Percentiles rank a stretch among this genome's conserved stretches.
Evolutionary conservation across 345 rosid genomes (phyloP).

Genomic region (Mallotus nudiflorus): DNA sequence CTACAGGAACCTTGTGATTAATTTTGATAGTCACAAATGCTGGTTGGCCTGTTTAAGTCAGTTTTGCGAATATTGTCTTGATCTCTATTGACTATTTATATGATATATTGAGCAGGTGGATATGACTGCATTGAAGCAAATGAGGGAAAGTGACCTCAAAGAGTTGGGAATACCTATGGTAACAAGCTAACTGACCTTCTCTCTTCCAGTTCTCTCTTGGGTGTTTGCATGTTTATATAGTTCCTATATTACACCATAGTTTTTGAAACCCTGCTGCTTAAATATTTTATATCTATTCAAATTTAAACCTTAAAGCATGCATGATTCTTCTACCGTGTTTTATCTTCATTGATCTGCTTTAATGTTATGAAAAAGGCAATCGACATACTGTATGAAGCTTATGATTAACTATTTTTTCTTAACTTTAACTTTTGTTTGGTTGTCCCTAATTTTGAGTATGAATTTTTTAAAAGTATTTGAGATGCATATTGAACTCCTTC

Average conservation of each 20-base stretch:
- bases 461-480: too few species aligned
- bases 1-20: not conserved
- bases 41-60: not conserved
- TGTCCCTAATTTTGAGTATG: too few species aligned
- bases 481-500: too few species aligned
- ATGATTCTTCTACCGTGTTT: not conserved
- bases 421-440: not conserved
- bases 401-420: too few species aligned
- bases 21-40: not conserved
- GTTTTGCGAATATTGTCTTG: not conserved
- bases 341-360: not conserved
- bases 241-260: not conserved
- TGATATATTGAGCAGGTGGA: constrained; percentile 64
- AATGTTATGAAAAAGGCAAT: not conserved
- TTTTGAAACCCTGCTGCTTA: not conserved
- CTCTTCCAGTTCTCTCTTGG: not conserved
- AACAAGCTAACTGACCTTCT: constrained; percentile 19
- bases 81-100: not conserved
- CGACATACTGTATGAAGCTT: too few species aligned
- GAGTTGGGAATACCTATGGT: constrained; percentile 98
- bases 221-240: not conserved
- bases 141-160: constrained; percentile 90
- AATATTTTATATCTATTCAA: not conserved
- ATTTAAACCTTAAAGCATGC: not conserved
- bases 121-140: constrained; percentile 84